These are phyloP conservation scores for Lactifluus volemus DNA, from an alignment of 768 basidiomycete species.

Conservation along the genomic window DNA sequence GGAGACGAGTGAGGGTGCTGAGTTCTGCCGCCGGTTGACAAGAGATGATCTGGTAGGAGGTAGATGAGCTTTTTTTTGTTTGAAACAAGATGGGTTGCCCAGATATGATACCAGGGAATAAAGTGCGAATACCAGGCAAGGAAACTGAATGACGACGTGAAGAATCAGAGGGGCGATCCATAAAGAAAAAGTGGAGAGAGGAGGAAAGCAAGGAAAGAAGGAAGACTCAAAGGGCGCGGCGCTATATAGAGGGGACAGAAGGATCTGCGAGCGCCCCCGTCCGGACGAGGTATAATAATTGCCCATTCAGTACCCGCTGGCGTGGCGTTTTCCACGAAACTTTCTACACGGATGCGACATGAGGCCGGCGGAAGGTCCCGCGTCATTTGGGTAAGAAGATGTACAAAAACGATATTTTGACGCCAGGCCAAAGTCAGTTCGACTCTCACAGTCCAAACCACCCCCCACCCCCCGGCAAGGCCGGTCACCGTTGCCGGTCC, in stretches of 20 bases:
- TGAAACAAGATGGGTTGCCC: slow-evolving; percentile 2
- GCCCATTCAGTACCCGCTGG: slow-evolving; percentile 13
- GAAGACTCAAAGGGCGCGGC: slow-evolving; percentile 5
- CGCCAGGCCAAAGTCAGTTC: slow-evolving; percentile 4
- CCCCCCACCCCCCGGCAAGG: not conserved
- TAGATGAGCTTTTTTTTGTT: slow-evolving; percentile 10
- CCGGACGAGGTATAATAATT: slow-evolving; percentile 17
- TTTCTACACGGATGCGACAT: slow-evolving; percentile 13
- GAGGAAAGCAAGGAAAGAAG: not conserved
- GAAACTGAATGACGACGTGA: slow-evolving; percentile 15
- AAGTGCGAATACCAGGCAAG: slow-evolving; percentile 25
- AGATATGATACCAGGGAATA: slow-evolving; percentile 25
- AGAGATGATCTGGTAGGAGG: slow-evolving; percentile 14
- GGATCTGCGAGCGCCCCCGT: slow-evolving; percentile 18
- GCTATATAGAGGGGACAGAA: slow-evolving; percentile 17
- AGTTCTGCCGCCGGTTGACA: slow-evolving; percentile 10
- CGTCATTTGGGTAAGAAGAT: slow-evolving; percentile 17
- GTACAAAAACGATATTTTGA: slow-evolving; percentile 10
- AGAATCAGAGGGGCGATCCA: slow-evolving; percentile 13
- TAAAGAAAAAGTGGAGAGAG: not conserved
- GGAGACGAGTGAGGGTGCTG: slow-evolving; percentile 1
- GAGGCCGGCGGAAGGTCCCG: slow-evolving; percentile 16
- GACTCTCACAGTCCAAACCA: not conserved
- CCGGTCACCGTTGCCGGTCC: not conserved
- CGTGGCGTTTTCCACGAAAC: slow-evolving; percentile 20